A percentile compares a stretch with the other conserved stretches of the same genome.
These are phyloP conservation scores for Zygosaccharomyces sapae DNA, from an alignment of 1,139 yeast genomes.

Conservation along the genomic window DNA sequence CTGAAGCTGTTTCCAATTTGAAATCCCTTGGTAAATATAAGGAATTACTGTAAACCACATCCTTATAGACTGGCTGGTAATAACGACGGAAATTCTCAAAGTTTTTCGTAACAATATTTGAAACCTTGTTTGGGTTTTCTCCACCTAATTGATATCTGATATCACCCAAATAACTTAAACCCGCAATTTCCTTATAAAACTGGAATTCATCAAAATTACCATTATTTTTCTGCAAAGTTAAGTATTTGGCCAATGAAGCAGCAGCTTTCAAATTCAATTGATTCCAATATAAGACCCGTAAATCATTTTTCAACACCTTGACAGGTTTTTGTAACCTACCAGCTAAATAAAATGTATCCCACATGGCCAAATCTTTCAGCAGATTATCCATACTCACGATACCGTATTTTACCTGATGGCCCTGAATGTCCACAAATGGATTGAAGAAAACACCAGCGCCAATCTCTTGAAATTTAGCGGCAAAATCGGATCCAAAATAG, in stretches of 20 bases:
- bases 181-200: conserved; percentile 72
- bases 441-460: conserved; percentile 95
- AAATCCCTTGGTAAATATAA: conserved; percentile 39
- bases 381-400: conserved; percentile 62
- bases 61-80: conserved; percentile 64
- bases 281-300: conserved; percentile 59
- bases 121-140: conserved; percentile 85
- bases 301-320: conserved; percentile 61
- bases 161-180: conserved; percentile 85
- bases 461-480: conserved; percentile 59
- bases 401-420: conserved; percentile 77
- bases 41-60: conserved; percentile 38
- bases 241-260: conserved; percentile 59
- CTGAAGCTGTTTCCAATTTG: conserved; percentile 36
- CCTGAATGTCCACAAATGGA: conserved; percentile 71
- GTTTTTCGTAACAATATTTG: conserved; percentile 80
- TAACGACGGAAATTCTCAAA: conserved; percentile 60
- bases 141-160: conserved; percentile 83
- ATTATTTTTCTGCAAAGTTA: conserved; percentile 43
- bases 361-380: conserved; percentile 64
- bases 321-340: conserved; percentile 96
- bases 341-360: conserved; percentile 84
- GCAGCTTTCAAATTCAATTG: conserved; percentile 79
- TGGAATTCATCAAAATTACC: conserved; percentile 55
- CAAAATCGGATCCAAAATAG: conserved; percentile 54